These are phyloP conservation scores for Globisporangium solare DNA, from an alignment of 352 stramenopile species.

Conservation along the genomic window DNA sequence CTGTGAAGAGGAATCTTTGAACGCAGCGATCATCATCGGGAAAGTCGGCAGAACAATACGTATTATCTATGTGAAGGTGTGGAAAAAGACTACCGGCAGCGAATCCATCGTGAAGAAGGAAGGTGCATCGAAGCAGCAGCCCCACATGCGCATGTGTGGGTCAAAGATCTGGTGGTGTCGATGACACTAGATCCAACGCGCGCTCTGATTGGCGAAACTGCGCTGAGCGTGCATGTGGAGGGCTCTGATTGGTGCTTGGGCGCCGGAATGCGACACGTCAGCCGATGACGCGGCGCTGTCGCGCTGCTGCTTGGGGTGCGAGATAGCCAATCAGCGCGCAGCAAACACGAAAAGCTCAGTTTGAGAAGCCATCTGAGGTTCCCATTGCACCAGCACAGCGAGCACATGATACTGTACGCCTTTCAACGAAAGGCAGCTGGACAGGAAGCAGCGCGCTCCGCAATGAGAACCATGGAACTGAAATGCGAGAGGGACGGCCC, in stretches of 20 bases:
- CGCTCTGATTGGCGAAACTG: background rate
- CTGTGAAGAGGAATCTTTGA: too few relatives aligned
- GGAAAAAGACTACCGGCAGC: too few relatives aligned
- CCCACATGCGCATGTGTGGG: background rate
- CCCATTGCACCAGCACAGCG: background rate
- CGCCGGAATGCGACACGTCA: background rate
- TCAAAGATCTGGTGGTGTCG: constrained; percentile 5
- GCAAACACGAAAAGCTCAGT: background rate
- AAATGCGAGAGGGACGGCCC: too few relatives aligned
- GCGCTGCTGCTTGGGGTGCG: constrained; percentile 1
- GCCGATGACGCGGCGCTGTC: constrained; percentile 2
- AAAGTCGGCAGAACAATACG: too few relatives aligned
- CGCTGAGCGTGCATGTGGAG: constrained; percentile 1
- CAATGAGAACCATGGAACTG: too few relatives aligned
- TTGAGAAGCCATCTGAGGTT: background rate
- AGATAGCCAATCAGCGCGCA: background rate
- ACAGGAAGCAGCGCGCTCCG: background rate
- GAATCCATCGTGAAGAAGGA: background rate
- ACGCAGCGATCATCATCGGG: too few relatives aligned
- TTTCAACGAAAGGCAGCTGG: background rate
- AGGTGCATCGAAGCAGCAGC: too few relatives aligned
- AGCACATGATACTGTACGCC: background rate
- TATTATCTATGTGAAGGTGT: too few relatives aligned
- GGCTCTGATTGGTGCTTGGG: background rate
- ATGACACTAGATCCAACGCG: background rate